Percentiles rank a stretch among this genome's conserved stretches.
Conservation (phyloP, 257 asterid genomes). For the Scutellaria baicalensis region DNA sequence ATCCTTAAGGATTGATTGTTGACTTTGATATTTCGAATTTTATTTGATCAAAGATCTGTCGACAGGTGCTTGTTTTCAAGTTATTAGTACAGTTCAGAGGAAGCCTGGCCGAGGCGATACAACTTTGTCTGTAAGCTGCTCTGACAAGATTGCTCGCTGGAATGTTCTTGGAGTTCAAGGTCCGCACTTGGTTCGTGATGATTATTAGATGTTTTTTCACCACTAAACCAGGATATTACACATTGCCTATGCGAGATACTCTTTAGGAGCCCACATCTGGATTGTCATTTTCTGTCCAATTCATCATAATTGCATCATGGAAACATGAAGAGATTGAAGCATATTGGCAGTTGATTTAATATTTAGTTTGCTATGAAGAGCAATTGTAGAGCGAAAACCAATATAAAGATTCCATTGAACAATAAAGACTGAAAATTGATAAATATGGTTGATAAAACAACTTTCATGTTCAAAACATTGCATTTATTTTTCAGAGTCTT, state of each 20-base stretch:
- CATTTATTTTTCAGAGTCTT: conserved; percentile 3
- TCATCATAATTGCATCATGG: not conserved
- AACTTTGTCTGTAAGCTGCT: conserved; percentile 93
- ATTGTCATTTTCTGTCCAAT: not conserved
- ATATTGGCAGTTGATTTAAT: not conserved
- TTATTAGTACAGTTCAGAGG: conserved; percentile 66
- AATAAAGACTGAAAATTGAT: not conserved
- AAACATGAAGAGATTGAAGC: not conserved
- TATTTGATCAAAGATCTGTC: not conserved
- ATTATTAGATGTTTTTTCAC: not conserved
- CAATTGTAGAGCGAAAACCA: not conserved
- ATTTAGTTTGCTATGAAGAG: not conserved
- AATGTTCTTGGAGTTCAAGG: conserved; percentile 97
- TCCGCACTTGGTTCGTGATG: conserved; percentile 19
- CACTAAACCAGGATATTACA: not conserved
- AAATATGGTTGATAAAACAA: not conserved
- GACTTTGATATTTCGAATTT: conserved; percentile 1
- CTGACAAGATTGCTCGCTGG: conserved; percentile 97
- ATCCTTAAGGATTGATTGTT: not conserved
- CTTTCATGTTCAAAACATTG: not conserved
- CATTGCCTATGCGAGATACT: conserved; percentile 1
- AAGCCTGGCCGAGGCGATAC: conserved; percentile 98
- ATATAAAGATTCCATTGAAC: not conserved
- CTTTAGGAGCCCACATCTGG: not conserved
- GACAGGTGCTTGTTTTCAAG: conserved; percentile 28